Conservation (phyloP, 2,329 filamentous ascomycete species). For the Verruconis gallopava region DNA sequence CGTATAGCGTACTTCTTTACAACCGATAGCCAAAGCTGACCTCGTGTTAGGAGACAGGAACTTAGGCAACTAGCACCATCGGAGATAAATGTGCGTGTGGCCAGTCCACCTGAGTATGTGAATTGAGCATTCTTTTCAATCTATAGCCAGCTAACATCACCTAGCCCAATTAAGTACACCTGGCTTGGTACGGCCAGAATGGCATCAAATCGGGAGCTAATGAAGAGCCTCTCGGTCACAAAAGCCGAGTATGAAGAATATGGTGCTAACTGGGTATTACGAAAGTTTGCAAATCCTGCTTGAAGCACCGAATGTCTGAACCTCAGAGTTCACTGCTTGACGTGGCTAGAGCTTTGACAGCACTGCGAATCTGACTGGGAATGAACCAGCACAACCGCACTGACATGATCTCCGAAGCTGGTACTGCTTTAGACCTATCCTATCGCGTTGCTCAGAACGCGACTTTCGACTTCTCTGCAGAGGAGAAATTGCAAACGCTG, state of each 20-base stretch:
- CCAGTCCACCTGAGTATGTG: conserved; percentile 24
- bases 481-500: too few relatives aligned
- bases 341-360: too few relatives aligned
- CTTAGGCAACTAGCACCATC: conserved; percentile 7
- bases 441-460: too few relatives aligned
- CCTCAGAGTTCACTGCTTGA: too few relatives aligned
- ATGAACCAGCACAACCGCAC: too few relatives aligned
- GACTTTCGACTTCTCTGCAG: too few relatives aligned
- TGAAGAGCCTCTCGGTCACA: conserved; percentile 61
- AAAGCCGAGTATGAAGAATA: conserved; percentile 84
- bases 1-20: conserved; percentile 13
- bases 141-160: neutral
- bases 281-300: conserved; percentile 6
- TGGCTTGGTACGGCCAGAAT: conserved; percentile 79
- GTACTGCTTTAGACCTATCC: too few relatives aligned
- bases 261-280: conserved; percentile 32
- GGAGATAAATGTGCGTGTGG: conserved; percentile 3
- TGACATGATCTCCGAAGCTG: too few relatives aligned
- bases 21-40: conserved; percentile 8
- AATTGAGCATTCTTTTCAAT: neutral
- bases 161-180: conserved; percentile 55
- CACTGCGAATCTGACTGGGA: too few relatives aligned
- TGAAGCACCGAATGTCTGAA: too few relatives aligned
- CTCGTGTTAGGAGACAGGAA: conserved; percentile 42
- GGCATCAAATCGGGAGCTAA: conserved; percentile 50